These are phyloP conservation scores for Melaleuca alternifolia DNA, from an alignment of 345 rosid species.

Conservation along the genomic window DNA sequence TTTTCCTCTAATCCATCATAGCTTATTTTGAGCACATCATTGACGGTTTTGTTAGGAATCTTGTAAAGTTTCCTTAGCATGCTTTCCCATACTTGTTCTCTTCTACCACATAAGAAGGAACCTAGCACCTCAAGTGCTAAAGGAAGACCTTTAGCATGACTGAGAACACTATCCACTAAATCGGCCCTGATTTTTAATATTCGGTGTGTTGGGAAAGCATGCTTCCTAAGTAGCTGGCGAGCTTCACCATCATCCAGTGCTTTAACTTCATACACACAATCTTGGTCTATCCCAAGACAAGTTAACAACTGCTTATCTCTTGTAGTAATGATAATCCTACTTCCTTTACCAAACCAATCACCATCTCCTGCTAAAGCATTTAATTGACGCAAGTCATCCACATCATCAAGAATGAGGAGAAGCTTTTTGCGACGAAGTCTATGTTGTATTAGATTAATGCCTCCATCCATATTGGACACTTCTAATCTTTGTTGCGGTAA, in stretches of 20 bases:
- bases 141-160: not conserved
- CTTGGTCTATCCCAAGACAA: not conserved
- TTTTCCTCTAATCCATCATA: not conserved
- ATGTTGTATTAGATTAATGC: not conserved
- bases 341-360: not conserved
- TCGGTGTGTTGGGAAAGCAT: not conserved
- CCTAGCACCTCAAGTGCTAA: not conserved
- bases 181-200: accelerated
- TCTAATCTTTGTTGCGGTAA: accelerated
- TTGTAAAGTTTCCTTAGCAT: accelerated
- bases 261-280: not conserved
- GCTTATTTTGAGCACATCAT: not conserved
- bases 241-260: accelerated
- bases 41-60: accelerated
- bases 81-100: not conserved
- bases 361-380: accelerated
- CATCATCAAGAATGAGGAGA: not conserved
- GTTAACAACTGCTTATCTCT: not conserved
- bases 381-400: not conserved
- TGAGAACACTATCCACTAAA: accelerated
- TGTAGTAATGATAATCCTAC: not conserved
- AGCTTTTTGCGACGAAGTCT: not conserved
- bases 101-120: not conserved
- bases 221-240: accelerated
- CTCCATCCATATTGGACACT: accelerated